Evolutionary conservation across 768 basidiomycete species (phyloP).

Genomic region (Fistulinella prunicolor): DNA sequence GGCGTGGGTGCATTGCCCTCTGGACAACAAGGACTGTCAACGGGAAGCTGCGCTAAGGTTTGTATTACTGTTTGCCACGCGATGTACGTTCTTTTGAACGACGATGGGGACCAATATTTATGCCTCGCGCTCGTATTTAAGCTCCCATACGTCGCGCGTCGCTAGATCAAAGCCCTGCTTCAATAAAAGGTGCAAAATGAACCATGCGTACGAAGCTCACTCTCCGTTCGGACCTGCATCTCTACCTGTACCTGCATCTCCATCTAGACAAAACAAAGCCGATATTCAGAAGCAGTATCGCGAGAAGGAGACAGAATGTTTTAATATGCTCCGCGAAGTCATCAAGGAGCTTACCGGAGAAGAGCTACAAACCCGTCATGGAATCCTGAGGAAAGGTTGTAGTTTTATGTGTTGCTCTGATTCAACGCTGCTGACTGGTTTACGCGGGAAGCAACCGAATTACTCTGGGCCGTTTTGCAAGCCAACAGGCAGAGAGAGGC

Average conservation of each 20-base stretch:
- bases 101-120: too few species aligned
- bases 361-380: slow-evolving; percentile 17
- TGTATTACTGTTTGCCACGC: too few species aligned
- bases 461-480: background rate
- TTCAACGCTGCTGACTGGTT: background rate
- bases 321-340: slow-evolving; percentile 10
- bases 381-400: slow-evolving; percentile 23
- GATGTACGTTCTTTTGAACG: too few species aligned
- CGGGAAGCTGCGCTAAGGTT: too few species aligned
- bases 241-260: background rate
- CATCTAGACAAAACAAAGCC: slow-evolving; percentile 11
- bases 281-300: slow-evolving; percentile 21
- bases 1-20: too few species aligned
- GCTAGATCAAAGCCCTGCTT: too few species aligned
- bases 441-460: slow-evolving; percentile 1
- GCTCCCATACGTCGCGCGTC: too few species aligned
- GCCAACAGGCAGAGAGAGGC: background rate
- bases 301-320: slow-evolving; percentile 17
- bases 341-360: slow-evolving; percentile 20
- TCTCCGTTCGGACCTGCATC: background rate
- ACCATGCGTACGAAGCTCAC: background rate
- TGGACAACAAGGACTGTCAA: too few species aligned
- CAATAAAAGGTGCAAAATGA: too few species aligned
- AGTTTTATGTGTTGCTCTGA: background rate
- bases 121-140: too few species aligned